Evolutionary conservation across 768 basidiomycete species (phyloP).

Genomic region (Mrakia blollopis): DNA sequence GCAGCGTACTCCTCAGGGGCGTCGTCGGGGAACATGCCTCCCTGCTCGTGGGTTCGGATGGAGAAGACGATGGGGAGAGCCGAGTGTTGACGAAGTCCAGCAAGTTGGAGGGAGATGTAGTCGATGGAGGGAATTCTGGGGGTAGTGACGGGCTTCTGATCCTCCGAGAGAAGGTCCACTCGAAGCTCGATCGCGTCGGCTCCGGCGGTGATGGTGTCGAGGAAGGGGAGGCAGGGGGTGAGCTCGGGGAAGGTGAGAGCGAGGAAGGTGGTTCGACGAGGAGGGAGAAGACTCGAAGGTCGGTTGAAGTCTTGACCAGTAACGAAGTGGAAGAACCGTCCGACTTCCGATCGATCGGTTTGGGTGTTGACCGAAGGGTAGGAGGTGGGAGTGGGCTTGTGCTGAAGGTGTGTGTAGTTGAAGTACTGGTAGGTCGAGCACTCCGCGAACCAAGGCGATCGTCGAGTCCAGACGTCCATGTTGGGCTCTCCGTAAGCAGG

Average conservation of each 20-base stretch:
- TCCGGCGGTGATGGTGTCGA: slow-evolving; percentile 72
- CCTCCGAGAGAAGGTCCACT: slow-evolving; percentile 72
- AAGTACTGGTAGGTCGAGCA: slow-evolving; percentile 77
- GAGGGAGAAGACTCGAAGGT: slow-evolving; percentile 45
- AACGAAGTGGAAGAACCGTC: slow-evolving; percentile 83
- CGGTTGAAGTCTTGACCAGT: slow-evolving; percentile 64
- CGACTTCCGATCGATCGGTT: slow-evolving; percentile 54
- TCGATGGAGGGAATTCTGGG: slow-evolving; percentile 59
- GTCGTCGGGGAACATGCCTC: slow-evolving; percentile 81
- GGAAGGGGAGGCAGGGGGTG: slow-evolving; percentile 58
- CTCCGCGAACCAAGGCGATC: slow-evolving; percentile 80
- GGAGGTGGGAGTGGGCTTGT: slow-evolving; percentile 27
- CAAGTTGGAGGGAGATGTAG: slow-evolving; percentile 77
- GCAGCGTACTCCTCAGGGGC: slow-evolving; percentile 66
- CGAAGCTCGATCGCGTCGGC: slow-evolving; percentile 92
- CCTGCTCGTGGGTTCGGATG: slow-evolving; percentile 78
- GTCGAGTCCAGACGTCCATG: slow-evolving; percentile 72
- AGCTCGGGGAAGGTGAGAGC: slow-evolving; percentile 88
- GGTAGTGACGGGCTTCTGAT: slow-evolving; percentile 46
- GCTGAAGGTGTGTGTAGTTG: slow-evolving; percentile 50
- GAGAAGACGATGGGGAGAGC: slow-evolving; percentile 87
- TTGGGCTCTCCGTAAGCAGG: slow-evolving; percentile 87
- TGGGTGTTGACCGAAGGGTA: slow-evolving; percentile 31
- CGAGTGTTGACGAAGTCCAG: slow-evolving; percentile 68
- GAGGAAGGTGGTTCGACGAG: slow-evolving; percentile 80